Evolutionary conservation across 805 yeast species (phyloP).

Genomic region (Sporopachydermia lactativora): DNA sequence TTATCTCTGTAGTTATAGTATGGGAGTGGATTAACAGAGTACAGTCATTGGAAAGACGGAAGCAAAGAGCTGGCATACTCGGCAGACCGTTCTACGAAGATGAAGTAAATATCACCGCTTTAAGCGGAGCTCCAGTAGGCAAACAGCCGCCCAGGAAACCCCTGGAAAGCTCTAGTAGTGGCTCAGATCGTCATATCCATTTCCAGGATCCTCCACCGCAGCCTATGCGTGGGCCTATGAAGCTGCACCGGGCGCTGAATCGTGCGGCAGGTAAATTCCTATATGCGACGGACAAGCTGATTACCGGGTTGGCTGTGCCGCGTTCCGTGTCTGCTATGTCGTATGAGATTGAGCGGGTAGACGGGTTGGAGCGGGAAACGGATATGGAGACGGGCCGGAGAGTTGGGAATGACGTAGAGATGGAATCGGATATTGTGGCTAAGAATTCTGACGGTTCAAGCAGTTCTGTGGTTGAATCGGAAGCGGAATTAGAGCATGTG

Average conservation of each 20-base stretch:
- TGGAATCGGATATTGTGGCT: too few species aligned
- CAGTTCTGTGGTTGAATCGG: not conserved
- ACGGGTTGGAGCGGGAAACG: not conserved
- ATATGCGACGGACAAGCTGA: constrained; percentile 35
- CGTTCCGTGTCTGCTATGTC: constrained; percentile 25
- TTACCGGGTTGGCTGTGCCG: constrained; percentile 44
- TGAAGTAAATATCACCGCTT: constrained; percentile 22
- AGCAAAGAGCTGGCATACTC: constrained; percentile 56
- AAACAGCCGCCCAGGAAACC: not conserved
- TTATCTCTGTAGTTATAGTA: constrained; percentile 56
- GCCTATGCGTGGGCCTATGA: constrained; percentile 1
- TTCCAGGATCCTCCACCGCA: constrained; percentile 7
- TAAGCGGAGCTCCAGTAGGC: constrained; percentile 3
- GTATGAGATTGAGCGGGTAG: not conserved
- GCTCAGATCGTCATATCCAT: constrained; percentile 3
- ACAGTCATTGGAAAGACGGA: constrained; percentile 37
- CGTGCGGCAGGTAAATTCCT: constrained; percentile 26
- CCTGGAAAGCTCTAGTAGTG: not conserved
- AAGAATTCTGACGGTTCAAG: not conserved
- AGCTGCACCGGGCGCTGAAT: constrained; percentile 13
- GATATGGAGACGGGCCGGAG: not conserved
- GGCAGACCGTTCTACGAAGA: constrained; percentile 70
- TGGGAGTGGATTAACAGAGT: constrained; percentile 81
- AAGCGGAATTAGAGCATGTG: not conserved
- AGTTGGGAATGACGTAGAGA: not conserved